phyloP scores from a whole-genome alignment of 129 eudicot species.

The Mikania micrantha region DNA sequence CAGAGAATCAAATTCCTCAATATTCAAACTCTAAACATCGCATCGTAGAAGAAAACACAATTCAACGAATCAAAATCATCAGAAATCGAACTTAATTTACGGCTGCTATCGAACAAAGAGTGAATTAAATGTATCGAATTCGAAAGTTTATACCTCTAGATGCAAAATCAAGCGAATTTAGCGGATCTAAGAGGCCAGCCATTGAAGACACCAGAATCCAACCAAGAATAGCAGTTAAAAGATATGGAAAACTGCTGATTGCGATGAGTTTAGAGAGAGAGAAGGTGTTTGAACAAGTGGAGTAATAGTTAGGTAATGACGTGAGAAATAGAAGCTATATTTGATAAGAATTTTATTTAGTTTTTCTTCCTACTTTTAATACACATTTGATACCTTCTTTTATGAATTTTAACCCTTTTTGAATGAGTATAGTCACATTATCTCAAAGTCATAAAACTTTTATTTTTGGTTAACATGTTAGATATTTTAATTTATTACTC shows the following conservation, averaged over 20 bases:
- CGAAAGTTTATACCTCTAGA: conserved; percentile 19
- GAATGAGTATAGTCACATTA: background rate
- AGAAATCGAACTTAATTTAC: background rate
- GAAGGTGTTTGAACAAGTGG: conserved; percentile 25
- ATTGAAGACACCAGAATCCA: conserved; percentile 26
- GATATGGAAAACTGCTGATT: conserved; percentile 21
- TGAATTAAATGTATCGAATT: background rate
- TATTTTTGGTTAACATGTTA: too few species aligned
- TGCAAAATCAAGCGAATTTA: conserved; percentile 15
- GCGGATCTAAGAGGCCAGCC: conserved; percentile 34
- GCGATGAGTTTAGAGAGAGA: conserved; percentile 14
- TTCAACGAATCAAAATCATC: background rate
- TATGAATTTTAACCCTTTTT: background rate
- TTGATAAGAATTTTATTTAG: conserved; percentile 4
- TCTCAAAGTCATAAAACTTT: background rate
- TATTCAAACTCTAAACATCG: background rate
- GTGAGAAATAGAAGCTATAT: conserved; percentile 8
- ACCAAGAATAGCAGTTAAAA: conserved; percentile 23
- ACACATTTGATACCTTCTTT: background rate
- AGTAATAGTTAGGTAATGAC: conserved; percentile 28
- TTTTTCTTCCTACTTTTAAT: background rate
- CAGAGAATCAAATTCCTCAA: background rate
- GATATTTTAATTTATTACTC: too few species aligned
- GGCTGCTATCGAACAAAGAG: background rate
- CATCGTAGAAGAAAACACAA: background rate